phyloP scores from a whole-genome alignment of 305 asterid species.

The Solanum hybrid region DNA sequence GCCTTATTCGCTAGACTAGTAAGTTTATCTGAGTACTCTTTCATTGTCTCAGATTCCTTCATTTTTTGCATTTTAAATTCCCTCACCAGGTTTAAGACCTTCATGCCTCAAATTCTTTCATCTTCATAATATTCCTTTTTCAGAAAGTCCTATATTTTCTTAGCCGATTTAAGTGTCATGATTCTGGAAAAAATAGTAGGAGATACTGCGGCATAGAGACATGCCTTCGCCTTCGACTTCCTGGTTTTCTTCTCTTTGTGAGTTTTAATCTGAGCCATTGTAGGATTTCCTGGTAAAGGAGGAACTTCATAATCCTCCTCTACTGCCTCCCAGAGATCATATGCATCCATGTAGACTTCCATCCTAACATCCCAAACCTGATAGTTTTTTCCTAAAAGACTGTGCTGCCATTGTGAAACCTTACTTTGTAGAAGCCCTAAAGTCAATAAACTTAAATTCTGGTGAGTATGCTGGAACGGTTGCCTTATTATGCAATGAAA shows the following conservation, averaged over 20 bases:
- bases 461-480: constrained; percentile 44
- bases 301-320: neutral
- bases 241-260: neutral
- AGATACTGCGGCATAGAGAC: neutral
- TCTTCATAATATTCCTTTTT: too few species aligned
- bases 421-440: constrained; percentile 37
- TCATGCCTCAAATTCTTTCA: too few species aligned
- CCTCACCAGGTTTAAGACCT: neutral
- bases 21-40: too few species aligned
- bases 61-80: too few species aligned
- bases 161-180: neutral
- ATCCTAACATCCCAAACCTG: neutral
- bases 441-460: constrained; percentile 31
- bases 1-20: too few species aligned
- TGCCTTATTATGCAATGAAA: constrained; percentile 31
- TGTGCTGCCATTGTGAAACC: constrained; percentile 38
- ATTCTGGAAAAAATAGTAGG: neutral
- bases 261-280: neutral
- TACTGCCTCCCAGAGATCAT: neutral
- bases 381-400: constrained; percentile 25
- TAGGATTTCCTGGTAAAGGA: neutral
- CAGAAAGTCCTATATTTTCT: neutral
- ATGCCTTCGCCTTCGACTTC: neutral
- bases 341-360: neutral
- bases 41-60: too few species aligned